phyloP scores from a whole-genome alignment of 2,329 filamentous ascomycete species.

The Purpureocillium lavendulum region DNA sequence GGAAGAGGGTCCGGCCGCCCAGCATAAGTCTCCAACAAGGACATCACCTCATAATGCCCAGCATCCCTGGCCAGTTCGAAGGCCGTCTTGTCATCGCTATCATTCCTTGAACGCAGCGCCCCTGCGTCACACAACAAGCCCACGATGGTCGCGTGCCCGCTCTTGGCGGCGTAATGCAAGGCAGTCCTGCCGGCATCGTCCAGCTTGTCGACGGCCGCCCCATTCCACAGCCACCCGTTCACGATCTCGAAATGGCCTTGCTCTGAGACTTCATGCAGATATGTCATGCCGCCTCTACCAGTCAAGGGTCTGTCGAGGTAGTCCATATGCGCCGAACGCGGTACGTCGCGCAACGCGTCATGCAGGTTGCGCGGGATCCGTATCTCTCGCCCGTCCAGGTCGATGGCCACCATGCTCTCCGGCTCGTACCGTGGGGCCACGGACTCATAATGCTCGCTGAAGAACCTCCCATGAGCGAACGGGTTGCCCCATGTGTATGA shows the following conservation, averaged over 20 bases:
- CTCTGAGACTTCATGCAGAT: conserved; percentile 8
- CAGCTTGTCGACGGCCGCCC: conserved; percentile 4
- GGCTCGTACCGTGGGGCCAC: conserved; percentile 7
- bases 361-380: conserved; percentile 13
- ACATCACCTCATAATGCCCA: conserved; percentile 8
- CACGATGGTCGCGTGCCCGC: conserved; percentile 7
- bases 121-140: conserved; percentile 6
- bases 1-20: conserved; percentile 4
- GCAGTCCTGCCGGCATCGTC: conserved; percentile 8
- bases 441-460: conserved; percentile 8
- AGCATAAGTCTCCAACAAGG: conserved; percentile 4
- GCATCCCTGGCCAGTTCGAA: conserved; percentile 9
- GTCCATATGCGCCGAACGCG: conserved; percentile 5
- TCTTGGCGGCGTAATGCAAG: conserved; percentile 11
- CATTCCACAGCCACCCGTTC: conserved; percentile 8
- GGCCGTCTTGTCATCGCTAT: conserved; percentile 7
- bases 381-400: conserved; percentile 9
- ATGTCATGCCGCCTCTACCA: conserved; percentile 3
- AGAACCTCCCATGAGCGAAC: conserved; percentile 12
- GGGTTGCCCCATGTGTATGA: conserved; percentile 19
- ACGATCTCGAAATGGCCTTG: conserved; percentile 3
- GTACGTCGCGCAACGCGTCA: conserved; percentile 11
- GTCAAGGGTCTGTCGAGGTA: conserved; percentile 6
- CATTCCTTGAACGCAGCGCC: conserved; percentile 2
- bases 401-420: conserved; percentile 7